Percentiles rank a stretch among this genome's conserved stretches.
Conservation (phyloP, 169 alveolate species). For the Cryptosporidium xiaoi region DNA sequence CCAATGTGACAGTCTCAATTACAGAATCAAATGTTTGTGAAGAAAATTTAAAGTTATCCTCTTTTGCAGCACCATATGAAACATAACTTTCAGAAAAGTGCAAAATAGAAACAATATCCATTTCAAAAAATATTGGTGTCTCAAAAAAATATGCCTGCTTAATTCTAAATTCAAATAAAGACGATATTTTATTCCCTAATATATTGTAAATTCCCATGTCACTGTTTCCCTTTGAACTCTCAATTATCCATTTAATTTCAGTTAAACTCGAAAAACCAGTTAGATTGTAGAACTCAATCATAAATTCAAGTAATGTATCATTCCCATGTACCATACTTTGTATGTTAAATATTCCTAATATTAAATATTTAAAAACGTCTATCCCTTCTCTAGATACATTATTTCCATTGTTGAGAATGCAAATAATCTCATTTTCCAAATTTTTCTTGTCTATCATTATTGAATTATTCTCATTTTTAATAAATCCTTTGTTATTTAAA, state of each 20-base stretch:
- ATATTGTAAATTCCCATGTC: neutral
- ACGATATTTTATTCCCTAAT: slow-evolving; percentile 17
- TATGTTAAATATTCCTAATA: slow-evolving; percentile 20
- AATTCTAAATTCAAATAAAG: slow-evolving; percentile 43
- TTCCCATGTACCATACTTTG: slow-evolving; percentile 53
- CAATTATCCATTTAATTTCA: slow-evolving; percentile 67
- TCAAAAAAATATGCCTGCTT: slow-evolving; percentile 58
- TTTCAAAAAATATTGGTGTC: slow-evolving; percentile 65
- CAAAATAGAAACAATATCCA: slow-evolving; percentile 36
- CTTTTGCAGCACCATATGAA: neutral
- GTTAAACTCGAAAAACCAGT: slow-evolving; percentile 63
- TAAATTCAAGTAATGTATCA: slow-evolving; percentile 47
- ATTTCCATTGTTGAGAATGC: no score
- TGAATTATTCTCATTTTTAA: neutral
- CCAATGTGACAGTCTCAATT: slow-evolving; percentile 25
- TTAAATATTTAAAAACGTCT: slow-evolving; percentile 17
- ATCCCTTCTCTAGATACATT: slow-evolving; percentile 56
- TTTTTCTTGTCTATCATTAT: neutral
- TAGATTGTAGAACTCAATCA: slow-evolving; percentile 43
- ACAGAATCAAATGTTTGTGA: slow-evolving; percentile 37
- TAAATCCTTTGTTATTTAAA: neutral
- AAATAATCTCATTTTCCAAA: no score
- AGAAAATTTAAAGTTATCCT: slow-evolving; percentile 4
- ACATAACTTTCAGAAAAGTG: slow-evolving; percentile 13
- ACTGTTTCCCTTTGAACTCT: neutral